Evolutionary conservation across 768 basidiomycete species (phyloP).

Genomic region (Mycena olivaceomarginata): DNA sequence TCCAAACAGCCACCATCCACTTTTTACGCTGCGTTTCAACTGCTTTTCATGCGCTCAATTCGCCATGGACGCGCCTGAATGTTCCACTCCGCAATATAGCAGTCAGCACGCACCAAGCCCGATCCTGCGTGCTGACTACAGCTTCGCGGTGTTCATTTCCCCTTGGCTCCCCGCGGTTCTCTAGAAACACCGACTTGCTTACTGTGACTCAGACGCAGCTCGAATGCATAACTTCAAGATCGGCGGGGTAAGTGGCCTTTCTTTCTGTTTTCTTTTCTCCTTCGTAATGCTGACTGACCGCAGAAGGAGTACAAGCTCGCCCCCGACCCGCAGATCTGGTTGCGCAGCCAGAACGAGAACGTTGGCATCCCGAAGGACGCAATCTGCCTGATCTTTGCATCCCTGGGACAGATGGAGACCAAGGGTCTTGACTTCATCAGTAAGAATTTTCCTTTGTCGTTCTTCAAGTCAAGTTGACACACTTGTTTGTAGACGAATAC

Average conservation of each 20-base stretch:
- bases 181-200: constrained; percentile 70
- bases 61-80: too few relatives aligned
- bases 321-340: constrained; percentile 84
- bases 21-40: too few relatives aligned
- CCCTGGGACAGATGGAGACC: constrained; percentile 65
- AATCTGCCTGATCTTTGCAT: constrained; percentile 74
- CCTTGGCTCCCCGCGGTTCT: not conserved
- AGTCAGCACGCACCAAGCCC: too few relatives aligned
- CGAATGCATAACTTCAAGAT: constrained; percentile 71
- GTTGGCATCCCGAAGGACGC: constrained; percentile 69
- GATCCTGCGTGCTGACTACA: too few relatives aligned
- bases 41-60: too few relatives aligned
- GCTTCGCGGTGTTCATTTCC: not conserved
- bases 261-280: not conserved
- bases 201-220: constrained; percentile 71
- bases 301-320: constrained; percentile 73
- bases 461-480: constrained; percentile 8
- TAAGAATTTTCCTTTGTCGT: constrained; percentile 49
- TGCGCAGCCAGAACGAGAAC: constrained; percentile 70
- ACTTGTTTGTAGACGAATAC: constrained; percentile 65
- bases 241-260: constrained; percentile 56
- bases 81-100: too few relatives aligned
- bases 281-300: constrained; percentile 7
- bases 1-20: too few relatives aligned
- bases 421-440: constrained; percentile 82